These are phyloP conservation scores for Cucurbitaria berberidis DNA, from an alignment of 2,329 filamentous ascomycete genomes.

Conservation along the genomic window DNA sequence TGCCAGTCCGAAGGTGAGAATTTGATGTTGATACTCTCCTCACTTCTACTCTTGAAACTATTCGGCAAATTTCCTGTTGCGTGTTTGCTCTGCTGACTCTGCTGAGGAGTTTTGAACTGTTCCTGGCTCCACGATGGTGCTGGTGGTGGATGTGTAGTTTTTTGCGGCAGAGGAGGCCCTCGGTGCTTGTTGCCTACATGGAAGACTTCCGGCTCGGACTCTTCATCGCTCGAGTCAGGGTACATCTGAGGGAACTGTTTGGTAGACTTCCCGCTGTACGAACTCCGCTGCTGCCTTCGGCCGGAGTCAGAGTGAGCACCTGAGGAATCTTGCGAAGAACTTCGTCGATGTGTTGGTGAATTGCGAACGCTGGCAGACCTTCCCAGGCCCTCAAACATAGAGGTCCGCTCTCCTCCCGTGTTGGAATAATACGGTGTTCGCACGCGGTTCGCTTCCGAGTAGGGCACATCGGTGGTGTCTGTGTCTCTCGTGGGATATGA, in stretches of 20 bases:
- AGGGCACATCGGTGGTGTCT: constrained; percentile 41
- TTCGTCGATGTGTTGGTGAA: constrained; percentile 47
- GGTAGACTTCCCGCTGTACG: constrained; percentile 27
- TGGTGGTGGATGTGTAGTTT: constrained; percentile 23
- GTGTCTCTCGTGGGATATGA: constrained; percentile 24
- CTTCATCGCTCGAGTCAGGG: constrained; percentile 38
- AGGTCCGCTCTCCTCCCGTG: constrained; percentile 62
- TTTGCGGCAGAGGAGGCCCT: constrained; percentile 21
- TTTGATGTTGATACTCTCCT: constrained; percentile 57
- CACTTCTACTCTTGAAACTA: constrained; percentile 53
- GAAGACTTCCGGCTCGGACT: constrained; percentile 34
- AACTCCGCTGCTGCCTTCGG: constrained; percentile 33
- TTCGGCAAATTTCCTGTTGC: constrained; percentile 28
- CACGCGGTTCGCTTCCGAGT: constrained; percentile 55
- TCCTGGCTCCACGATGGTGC: constrained; percentile 25
- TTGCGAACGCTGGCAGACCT: constrained; percentile 62
- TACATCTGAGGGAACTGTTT: constrained; percentile 39
- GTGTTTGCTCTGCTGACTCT: constrained; percentile 18
- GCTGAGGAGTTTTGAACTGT: constrained; percentile 25
- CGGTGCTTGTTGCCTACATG: constrained; percentile 19
- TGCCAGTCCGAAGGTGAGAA: constrained; percentile 56
- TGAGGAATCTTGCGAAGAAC: constrained; percentile 28
- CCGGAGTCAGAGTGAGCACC: constrained; percentile 43
- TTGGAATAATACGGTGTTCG: constrained; percentile 61
- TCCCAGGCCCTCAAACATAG: constrained; percentile 59